Conservation (phyloP, 345 rosid genomes). For the Salix dunnii region DNA sequence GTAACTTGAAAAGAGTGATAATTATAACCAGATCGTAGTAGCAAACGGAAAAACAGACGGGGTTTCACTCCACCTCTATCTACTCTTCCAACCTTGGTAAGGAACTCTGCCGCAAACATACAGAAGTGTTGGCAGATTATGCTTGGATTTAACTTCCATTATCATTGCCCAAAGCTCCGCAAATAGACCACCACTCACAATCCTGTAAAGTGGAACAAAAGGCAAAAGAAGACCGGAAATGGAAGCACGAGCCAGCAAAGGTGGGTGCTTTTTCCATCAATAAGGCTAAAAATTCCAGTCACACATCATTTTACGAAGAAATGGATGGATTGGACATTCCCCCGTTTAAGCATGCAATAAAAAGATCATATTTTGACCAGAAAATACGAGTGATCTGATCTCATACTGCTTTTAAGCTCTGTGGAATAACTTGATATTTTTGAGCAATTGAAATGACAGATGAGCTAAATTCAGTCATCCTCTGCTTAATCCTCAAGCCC, state of each 20-base stretch:
- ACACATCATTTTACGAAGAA: not conserved
- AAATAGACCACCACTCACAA: not conserved
- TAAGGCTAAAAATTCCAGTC: not conserved
- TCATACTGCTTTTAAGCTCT: not conserved
- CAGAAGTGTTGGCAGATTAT: too few species aligned
- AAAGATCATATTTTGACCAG: not conserved
- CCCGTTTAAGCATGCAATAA: not conserved
- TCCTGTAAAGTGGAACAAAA: not conserved
- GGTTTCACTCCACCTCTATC: too few species aligned
- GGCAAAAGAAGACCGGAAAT: not conserved
- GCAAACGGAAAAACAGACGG: too few species aligned
- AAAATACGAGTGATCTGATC: not conserved
- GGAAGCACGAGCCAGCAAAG: slow-evolving; percentile 3
- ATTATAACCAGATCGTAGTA: too few species aligned
- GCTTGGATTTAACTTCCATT: not conserved
- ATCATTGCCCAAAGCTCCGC: not conserved
- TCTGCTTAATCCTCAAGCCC: not conserved
- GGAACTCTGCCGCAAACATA: too few species aligned
- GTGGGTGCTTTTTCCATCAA: not conserved
- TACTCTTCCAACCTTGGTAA: not conserved
- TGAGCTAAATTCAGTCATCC: not conserved
- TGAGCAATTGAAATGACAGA: not conserved
- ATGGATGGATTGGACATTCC: not conserved
- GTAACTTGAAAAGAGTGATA: too few species aligned
- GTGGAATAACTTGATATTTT: not conserved